These are phyloP conservation scores for Apiotrichum porosum DNA, from an alignment of 1,284 basidiomycete genomes.

Conservation along the genomic window DNA sequence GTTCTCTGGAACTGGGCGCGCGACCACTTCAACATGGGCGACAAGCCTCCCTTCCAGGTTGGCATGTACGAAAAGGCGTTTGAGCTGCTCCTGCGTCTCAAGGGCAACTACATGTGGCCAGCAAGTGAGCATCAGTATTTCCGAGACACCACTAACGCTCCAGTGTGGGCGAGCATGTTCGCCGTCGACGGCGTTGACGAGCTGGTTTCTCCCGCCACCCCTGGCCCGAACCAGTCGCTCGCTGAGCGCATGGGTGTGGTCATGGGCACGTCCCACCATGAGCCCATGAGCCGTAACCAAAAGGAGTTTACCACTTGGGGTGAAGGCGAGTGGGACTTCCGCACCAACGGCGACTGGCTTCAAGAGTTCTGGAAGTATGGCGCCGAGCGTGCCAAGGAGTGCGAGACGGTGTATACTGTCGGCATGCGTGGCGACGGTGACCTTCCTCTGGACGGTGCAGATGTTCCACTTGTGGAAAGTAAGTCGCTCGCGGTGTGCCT, in stretches of 20 bases:
- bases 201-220: constrained; percentile 14
- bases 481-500: background rate
- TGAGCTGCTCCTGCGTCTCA: constrained; percentile 62
- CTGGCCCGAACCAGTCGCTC: constrained; percentile 57
- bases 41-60: constrained; percentile 48
- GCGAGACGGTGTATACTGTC: constrained; percentile 28
- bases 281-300: constrained; percentile 38
- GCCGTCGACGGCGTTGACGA: constrained; percentile 57
- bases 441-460: constrained; percentile 19
- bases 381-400: constrained; percentile 22
- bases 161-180: constrained; percentile 56
- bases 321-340: constrained; percentile 17
- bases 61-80: constrained; percentile 58
- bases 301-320: constrained; percentile 1
- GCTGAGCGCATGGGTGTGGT: constrained; percentile 66
- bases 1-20: constrained; percentile 56
- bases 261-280: constrained; percentile 55
- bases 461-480: constrained; percentile 8
- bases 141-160: no score
- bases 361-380: constrained; percentile 29
- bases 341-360: constrained; percentile 20
- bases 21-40: constrained; percentile 64
- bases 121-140: constrained; percentile 19
- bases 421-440: constrained; percentile 33
- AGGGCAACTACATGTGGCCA: constrained; percentile 63